Evolutionary conservation across 768 basidiomycete genomes (phyloP), one percentile per base, ranked within the genome.

Genomic region (Mycena chlorophos): DNA sequence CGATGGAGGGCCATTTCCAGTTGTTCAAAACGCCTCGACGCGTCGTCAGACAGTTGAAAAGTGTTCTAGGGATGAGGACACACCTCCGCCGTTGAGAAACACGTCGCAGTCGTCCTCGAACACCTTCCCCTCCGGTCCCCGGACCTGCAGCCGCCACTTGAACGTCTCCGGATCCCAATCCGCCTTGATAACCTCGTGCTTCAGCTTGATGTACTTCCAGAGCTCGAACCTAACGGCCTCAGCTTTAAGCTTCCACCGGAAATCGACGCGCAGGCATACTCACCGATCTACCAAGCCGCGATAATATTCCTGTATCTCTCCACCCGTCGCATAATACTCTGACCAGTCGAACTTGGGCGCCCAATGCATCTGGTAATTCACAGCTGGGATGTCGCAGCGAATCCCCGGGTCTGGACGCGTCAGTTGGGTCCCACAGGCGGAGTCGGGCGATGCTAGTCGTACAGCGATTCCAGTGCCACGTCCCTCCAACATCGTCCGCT

Each of bases 1-100:
- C 66, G 40, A 83, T 82, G 10, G 77, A 68, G 1, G 82, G 83
- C 83, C 80, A 83, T 28, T 73, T 72, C 79, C 80, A 83, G 13
- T 55, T 42, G 51, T 66, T 66, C 3, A 66, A 31, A 27, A 64
- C 55, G 5, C 65, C 64, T 65, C 17, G 55, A 0, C 48, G 5
- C 20, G 13, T 3, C 16, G 2, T 51, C 40, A 19, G 49, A 23
- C 13, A 42, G 23, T 20, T 3, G 5, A 19, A 16, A 10, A 25
- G 5, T 22, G 19, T 29, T 46, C 1, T 22, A 28, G 14, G 8
- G 31, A 52, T 0, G 25, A 22, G 28, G 25, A 48, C 57, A 2
- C 22, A 66, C 65, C 65, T 54, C 65, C 65, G 17, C 61, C 65
- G 25, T 66, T 66, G n/a, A 66, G 42, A 22, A 66, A 63, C 8